Evolutionary conservation across 805 yeast genomes (phyloP).

Genomic region (Kodamaea laetipori): DNA sequence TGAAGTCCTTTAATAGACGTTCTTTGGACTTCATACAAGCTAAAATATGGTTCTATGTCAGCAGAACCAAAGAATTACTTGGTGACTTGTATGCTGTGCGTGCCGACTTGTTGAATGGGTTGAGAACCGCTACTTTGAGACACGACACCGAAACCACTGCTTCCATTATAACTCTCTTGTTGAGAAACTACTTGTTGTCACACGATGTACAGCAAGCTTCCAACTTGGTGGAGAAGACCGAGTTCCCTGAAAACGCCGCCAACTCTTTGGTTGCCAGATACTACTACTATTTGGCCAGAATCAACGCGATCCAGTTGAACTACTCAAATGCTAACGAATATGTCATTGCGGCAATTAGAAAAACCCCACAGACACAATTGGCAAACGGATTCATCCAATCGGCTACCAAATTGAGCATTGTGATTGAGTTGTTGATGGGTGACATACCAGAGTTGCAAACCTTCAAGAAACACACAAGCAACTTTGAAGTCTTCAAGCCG

Average conservation of each 20-base stretch:
- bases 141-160: constrained; percentile 94
- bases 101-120: constrained; percentile 66
- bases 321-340: constrained; percentile 89
- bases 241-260: constrained; percentile 82
- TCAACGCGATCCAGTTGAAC: constrained; percentile 88
- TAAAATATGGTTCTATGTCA: constrained; percentile 89
- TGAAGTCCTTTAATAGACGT: constrained; percentile 72
- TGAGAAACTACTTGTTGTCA: constrained; percentile 74
- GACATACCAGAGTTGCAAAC: constrained; percentile 89
- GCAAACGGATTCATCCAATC: constrained; percentile 87
- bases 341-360: constrained; percentile 92
- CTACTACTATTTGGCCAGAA: constrained; percentile 86
- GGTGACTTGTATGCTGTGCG: constrained; percentile 58
- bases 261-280: constrained; percentile 91
- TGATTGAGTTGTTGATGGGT: constrained; percentile 92
- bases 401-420: constrained; percentile 82
- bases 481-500: constrained; percentile 53
- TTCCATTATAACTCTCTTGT: constrained; percentile 76
- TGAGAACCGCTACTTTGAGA: constrained; percentile 86
- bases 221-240: constrained; percentile 84
- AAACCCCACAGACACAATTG: constrained; percentile 86
- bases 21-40: constrained; percentile 85
- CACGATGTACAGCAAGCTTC: constrained; percentile 88
- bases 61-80: constrained; percentile 71
- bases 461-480: constrained; percentile 63